These are phyloP conservation scores for Spongiforma sp. DNA, from an alignment of 1,284 basidiomycete species.

Conservation along the genomic window DNA sequence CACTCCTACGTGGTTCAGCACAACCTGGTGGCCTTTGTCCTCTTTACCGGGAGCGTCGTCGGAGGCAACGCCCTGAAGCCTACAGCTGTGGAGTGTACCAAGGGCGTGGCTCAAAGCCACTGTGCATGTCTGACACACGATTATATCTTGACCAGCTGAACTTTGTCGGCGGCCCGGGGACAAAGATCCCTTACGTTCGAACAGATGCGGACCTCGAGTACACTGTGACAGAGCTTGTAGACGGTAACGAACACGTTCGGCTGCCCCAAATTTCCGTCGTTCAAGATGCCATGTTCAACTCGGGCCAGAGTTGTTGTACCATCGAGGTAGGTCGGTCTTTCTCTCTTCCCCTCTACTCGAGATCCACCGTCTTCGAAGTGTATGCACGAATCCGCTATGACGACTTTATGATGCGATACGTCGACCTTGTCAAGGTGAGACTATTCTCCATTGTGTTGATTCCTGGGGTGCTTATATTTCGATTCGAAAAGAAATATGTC, in stretches of 20 bases:
- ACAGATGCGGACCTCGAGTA: conserved; percentile 86
- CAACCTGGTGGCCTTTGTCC: conserved; percentile 77
- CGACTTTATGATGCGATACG: conserved; percentile 79
- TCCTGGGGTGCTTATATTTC: neutral
- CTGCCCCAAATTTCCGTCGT: too few relatives aligned
- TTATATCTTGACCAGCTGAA: conserved; percentile 9
- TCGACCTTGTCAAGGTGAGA: conserved; percentile 73
- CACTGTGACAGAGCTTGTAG: conserved; percentile 86
- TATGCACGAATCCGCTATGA: conserved; percentile 85
- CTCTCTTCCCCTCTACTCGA: too few relatives aligned
- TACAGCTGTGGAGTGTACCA: conserved; percentile 69
- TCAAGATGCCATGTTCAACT: conserved; percentile 91
- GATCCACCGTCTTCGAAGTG: conserved; percentile 53
- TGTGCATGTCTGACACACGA: conserved; percentile 46
- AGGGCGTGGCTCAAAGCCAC: conserved; percentile 82
- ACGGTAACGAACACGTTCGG: conserved; percentile 56
- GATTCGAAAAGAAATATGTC: conserved; percentile 63
- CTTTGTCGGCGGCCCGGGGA: conserved; percentile 82
- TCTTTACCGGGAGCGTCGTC: conserved; percentile 88
- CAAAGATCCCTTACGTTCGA: conserved; percentile 95
- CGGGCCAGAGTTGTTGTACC: conserved; percentile 91
- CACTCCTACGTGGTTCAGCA: conserved; percentile 72
- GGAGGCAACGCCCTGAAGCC: conserved; percentile 70
- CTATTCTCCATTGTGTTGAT: neutral
- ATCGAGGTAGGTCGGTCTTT: conserved; percentile 61